Conservation (phyloP, 805 yeast species). For the Ogataea pignaliae region DNA sequence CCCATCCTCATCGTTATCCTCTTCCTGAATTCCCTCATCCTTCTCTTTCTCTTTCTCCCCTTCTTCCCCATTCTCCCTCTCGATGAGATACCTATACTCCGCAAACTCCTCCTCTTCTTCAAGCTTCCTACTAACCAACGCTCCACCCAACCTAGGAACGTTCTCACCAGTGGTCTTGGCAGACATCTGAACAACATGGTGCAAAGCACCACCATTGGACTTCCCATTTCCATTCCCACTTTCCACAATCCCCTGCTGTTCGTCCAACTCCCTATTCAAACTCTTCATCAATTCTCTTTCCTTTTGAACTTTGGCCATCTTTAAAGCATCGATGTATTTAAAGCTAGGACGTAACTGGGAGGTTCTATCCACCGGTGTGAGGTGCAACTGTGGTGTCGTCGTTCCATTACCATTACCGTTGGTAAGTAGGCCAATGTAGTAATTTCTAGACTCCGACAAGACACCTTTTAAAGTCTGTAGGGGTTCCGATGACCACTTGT, state of each 20-base stretch:
- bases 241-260: slow-evolving; percentile 19
- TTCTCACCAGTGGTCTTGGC: slow-evolving; percentile 60
- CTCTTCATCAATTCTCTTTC: slow-evolving; percentile 35
- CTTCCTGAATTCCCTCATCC: neutral
- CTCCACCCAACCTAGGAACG: slow-evolving; percentile 63
- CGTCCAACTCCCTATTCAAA: slow-evolving; percentile 36
- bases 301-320: slow-evolving; percentile 34
- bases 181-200: slow-evolving; percentile 69
- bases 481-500: slow-evolving; percentile 57
- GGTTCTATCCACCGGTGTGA: slow-evolving; percentile 61
- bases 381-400: slow-evolving; percentile 34
- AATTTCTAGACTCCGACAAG: slow-evolving; percentile 49
- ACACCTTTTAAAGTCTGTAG: slow-evolving; percentile 72
- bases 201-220: slow-evolving; percentile 13
- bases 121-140: slow-evolving; percentile 55
- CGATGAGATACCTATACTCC: slow-evolving; percentile 42
- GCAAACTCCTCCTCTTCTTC: slow-evolving; percentile 57
- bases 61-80: slow-evolving; percentile 29
- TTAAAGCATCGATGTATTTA: slow-evolving; percentile 62
- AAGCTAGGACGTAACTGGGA: slow-evolving; percentile 82
- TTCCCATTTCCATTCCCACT: slow-evolving; percentile 18
- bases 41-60: slow-evolving; percentile 10
- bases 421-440: slow-evolving; percentile 36
- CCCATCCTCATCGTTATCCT: neutral
- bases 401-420: slow-evolving; percentile 33